Evolutionary conservation across 805 yeast species (phyloP).

Genomic region (Starmerella apicola): DNA sequence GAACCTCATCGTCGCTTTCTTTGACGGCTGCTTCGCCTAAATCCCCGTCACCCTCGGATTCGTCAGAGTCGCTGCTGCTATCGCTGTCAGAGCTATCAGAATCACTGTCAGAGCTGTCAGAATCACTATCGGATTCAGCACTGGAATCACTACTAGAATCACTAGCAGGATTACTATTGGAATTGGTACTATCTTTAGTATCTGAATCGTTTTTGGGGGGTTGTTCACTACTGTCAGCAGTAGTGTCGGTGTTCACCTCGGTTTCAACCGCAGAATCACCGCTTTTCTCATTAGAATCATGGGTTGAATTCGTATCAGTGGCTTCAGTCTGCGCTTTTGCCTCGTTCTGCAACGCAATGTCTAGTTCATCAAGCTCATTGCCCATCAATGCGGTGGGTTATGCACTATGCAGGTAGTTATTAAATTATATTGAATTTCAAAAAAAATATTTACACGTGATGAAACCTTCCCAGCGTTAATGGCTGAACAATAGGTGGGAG

Average conservation of each 20-base stretch:
- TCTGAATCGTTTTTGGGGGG: not conserved
- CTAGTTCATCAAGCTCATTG: not conserved
- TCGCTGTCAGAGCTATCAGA: not conserved
- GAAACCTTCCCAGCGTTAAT: too few relatives aligned
- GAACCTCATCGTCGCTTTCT: constrained; percentile 35
- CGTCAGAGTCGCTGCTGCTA: constrained; percentile 22
- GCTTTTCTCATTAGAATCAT: too few relatives aligned
- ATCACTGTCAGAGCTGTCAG: not conserved
- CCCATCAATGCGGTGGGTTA: not conserved
- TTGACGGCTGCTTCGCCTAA: constrained; percentile 13
- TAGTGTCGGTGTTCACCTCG: too few relatives aligned
- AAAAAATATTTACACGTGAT: too few relatives aligned
- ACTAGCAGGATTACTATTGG: too few relatives aligned
- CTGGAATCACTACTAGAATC: not conserved
- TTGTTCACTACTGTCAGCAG: too few relatives aligned
- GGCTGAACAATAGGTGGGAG: too few relatives aligned
- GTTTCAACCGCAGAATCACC: too few relatives aligned
- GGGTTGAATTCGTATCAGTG: too few relatives aligned
- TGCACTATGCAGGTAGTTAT: not conserved
- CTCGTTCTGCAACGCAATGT: constrained; percentile 7
- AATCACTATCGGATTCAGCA: not conserved
- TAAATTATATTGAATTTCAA: not conserved
- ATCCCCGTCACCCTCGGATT: constrained; percentile 20
- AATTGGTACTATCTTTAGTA: too few relatives aligned
- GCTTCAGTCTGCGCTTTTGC: not conserved